phyloP scores from a whole-genome alignment of 371 early-diverging fungal genomes.

The Mycotypha africana region DNA sequence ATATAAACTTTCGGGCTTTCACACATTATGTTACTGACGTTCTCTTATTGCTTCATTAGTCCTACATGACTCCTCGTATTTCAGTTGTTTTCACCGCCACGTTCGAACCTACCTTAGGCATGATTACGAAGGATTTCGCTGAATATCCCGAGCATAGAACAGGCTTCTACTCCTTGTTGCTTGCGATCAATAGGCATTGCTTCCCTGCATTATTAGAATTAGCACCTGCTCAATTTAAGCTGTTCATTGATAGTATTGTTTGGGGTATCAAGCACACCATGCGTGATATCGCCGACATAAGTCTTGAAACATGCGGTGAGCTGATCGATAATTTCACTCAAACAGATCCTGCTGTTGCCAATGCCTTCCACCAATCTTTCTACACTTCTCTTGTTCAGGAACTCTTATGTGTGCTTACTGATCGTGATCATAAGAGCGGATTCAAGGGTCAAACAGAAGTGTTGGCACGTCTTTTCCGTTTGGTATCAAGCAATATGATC shows the following conservation, averaged over 20 bases:
- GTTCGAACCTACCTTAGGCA: constrained; percentile 92
- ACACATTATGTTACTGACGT: background rate
- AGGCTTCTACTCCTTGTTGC: constrained; percentile 88
- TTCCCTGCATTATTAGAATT: constrained; percentile 86
- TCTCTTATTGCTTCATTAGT: constrained; percentile 26
- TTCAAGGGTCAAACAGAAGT: constrained; percentile 91
- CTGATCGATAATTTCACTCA: constrained; percentile 74
- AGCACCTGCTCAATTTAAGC: constrained; percentile 80
- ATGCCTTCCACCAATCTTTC: constrained; percentile 87
- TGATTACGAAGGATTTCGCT: constrained; percentile 97
- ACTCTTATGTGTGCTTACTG: constrained; percentile 94
- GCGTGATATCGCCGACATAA: constrained; percentile 94
- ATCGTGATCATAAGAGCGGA: constrained; percentile 94
- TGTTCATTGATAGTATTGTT: constrained; percentile 87
- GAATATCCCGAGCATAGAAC: constrained; percentile 96
- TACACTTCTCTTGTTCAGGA: constrained; percentile 88
- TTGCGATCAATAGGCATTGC: constrained; percentile 81
- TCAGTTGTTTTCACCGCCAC: constrained; percentile 85
- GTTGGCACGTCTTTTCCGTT: constrained; percentile 80
- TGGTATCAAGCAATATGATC: constrained; percentile 79
- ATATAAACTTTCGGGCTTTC: too few relatives aligned
- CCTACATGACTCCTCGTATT: constrained; percentile 75
- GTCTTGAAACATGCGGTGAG: constrained; percentile 81
- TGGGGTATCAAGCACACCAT: constrained; percentile 99
- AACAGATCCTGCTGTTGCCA: constrained; percentile 73